A percentile compares a stretch with the other conserved stretches of the same genome.
Conservation (phyloP, 2,329 filamentous ascomycete species). For the Gliomastix tumulicola region DNA sequence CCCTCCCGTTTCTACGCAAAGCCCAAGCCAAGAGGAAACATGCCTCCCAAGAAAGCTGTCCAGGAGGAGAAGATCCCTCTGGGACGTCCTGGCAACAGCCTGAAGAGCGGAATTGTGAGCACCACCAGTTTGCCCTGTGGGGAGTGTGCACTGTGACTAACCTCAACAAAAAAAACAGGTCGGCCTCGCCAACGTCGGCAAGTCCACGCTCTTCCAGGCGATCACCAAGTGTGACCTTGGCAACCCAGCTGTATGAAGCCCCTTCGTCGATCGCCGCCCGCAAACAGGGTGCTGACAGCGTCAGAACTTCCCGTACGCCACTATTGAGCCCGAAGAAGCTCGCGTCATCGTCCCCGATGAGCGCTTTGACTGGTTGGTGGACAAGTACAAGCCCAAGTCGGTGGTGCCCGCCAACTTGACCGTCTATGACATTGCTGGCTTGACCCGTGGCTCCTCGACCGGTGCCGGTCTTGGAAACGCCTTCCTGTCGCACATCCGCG, state of each 20-base stretch:
- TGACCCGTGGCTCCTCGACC: conserved; percentile 92
- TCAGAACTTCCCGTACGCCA: conserved; percentile 97
- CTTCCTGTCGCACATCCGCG: conserved; percentile 97
- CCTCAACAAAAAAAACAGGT: conserved; percentile 51
- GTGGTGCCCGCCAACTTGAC: conserved; percentile 95
- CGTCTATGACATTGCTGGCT: conserved; percentile 96
- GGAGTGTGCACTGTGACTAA: too few species aligned
- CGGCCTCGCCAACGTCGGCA: conserved; percentile 97
- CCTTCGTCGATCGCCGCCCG: conserved; percentile 20
- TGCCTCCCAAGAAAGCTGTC: conserved; percentile 91
- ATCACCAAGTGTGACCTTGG: conserved; percentile 97
- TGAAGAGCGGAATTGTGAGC: conserved; percentile 96
- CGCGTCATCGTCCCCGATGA: conserved; percentile 95
- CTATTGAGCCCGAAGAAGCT: conserved; percentile 97
- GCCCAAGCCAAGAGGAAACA: conserved; percentile 55
- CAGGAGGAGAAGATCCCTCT: conserved; percentile 95
- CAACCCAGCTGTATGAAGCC: conserved; percentile 78
- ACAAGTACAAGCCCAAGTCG: conserved; percentile 98
- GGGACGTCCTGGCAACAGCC: conserved; percentile 91
- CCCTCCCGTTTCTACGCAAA: conserved; percentile 51
- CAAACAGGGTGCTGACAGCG: conserved; percentile 31
- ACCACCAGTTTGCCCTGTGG: too few species aligned
- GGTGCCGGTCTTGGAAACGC: conserved; percentile 96
- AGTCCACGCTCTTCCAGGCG: conserved; percentile 98
- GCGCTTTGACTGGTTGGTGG: conserved; percentile 89